Conservation (phyloP, 148 eudicot species). For the Pharnaceum exiguum region DNA sequence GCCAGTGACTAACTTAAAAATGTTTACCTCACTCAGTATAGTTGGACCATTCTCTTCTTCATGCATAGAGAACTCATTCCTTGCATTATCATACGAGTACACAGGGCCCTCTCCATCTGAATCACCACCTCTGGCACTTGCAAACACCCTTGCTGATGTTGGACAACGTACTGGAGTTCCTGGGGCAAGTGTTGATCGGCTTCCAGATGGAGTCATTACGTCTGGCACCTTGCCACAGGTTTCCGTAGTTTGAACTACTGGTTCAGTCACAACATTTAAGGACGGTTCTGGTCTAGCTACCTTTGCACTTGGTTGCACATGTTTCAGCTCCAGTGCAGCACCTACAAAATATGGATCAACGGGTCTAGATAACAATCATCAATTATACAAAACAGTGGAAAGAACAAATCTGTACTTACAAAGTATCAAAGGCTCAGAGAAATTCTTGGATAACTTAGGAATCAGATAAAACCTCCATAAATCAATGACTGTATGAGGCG, state of each 20-base stretch:
- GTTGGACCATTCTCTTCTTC: constrained; percentile 27
- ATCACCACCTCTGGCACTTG: constrained; percentile 21
- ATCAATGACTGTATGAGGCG: constrained; percentile 36
- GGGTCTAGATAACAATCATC: background rate
- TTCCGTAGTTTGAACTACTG: constrained; percentile 26
- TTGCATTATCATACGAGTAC: constrained; percentile 28
- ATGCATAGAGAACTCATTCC: constrained; percentile 11
- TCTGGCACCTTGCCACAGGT: constrained; percentile 18
- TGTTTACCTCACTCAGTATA: constrained; percentile 52
- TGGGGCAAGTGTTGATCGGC: constrained; percentile 52
- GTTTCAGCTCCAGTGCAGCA: constrained; percentile 24
- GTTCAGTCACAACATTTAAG: constrained; percentile 7
- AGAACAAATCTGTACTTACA: constrained; percentile 34
- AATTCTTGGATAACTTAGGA: constrained; percentile 32
- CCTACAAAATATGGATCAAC: constrained; percentile 23
- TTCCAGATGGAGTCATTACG: constrained; percentile 19
- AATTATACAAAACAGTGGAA: background rate
- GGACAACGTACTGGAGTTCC: constrained; percentile 56
- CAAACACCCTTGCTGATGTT: constrained; percentile 35
- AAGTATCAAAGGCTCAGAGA: constrained; percentile 57
- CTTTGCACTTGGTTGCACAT: constrained; percentile 12
- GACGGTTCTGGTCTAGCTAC: constrained; percentile 11
- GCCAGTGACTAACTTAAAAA: background rate
- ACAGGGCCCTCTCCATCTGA: constrained; percentile 37
- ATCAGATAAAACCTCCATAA: constrained; percentile 42